A percentile compares a stretch with the other conserved stretches of the same genome.
Conservation (phyloP, 1,284 basidiomycete species). For the Cystobasidium sp. region DNA sequence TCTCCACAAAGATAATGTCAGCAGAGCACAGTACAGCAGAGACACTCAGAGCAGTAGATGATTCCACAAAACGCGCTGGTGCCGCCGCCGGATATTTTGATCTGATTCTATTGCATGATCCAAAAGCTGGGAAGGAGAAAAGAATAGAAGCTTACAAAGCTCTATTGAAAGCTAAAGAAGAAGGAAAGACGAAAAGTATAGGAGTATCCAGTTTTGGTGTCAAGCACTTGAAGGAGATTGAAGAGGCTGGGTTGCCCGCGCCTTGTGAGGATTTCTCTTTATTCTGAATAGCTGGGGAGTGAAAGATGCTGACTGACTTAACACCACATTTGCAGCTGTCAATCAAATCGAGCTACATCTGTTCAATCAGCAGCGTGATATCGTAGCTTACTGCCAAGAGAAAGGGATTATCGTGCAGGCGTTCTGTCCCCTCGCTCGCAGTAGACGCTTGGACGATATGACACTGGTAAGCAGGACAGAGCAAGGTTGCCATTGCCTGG, state of each 20-base stretch:
- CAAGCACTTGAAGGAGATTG: conserved; percentile 47
- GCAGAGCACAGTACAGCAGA: conserved; percentile 34
- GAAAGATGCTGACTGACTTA: neutral
- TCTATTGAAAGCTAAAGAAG: conserved; percentile 28
- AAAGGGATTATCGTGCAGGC: conserved; percentile 70
- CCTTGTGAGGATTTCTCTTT: conserved; percentile 1
- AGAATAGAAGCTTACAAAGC: conserved; percentile 46
- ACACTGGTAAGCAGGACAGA: conserved; percentile 58
- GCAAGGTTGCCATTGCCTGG: neutral
- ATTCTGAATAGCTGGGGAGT: neutral
- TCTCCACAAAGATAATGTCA: conserved; percentile 39
- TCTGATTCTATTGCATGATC: conserved; percentile 45
- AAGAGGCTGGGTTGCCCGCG: conserved; percentile 33
- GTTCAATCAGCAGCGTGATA: conserved; percentile 43
- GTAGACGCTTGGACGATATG: conserved; percentile 64
- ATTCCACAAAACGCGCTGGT: conserved; percentile 7
- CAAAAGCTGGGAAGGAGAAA: conserved; percentile 41
- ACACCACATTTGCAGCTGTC: conserved; percentile 46
- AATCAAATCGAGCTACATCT: conserved; percentile 46
- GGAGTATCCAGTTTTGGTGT: conserved; percentile 48
- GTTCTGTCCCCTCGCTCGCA: conserved; percentile 66
- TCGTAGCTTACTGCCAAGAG: conserved; percentile 65
- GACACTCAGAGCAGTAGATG: conserved; percentile 18
- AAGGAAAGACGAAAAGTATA: conserved; percentile 44
- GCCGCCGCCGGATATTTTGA: conserved; percentile 42